These are phyloP conservation scores for Penicillium sp. DNA, from an alignment of 2,329 filamentous ascomycete genomes.

Conservation along the genomic window DNA sequence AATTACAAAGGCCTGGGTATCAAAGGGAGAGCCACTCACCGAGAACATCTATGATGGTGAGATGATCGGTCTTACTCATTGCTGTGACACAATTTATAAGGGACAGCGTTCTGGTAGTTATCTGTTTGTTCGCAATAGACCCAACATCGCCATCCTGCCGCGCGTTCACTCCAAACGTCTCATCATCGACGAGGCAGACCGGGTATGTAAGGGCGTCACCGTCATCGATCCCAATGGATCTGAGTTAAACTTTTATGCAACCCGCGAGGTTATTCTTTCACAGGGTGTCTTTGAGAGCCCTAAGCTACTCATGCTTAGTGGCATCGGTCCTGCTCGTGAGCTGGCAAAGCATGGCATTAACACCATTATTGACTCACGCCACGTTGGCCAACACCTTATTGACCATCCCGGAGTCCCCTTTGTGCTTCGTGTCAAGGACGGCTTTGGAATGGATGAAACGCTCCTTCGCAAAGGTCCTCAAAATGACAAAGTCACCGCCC, in stretches of 20 bases:
- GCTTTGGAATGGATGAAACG: constrained; percentile 33
- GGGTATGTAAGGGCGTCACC: constrained; percentile 42
- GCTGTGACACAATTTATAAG: constrained; percentile 54
- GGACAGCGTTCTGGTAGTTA: constrained; percentile 50
- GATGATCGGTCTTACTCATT: constrained; percentile 53
- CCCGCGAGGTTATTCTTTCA: constrained; percentile 43
- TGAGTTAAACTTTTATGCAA: constrained; percentile 24
- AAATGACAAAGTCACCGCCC: constrained; percentile 28
- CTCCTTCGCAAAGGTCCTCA: constrained; percentile 33
- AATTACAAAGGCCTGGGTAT: constrained; percentile 49
- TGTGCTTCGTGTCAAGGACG: constrained; percentile 41
- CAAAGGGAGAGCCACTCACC: constrained; percentile 47
- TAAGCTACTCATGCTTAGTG: constrained; percentile 32
- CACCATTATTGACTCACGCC: constrained; percentile 15
- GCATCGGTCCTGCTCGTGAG: constrained; percentile 28
- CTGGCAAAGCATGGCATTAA: constrained; percentile 18
- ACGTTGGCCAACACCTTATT: constrained; percentile 38
- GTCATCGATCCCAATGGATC: constrained; percentile 39
- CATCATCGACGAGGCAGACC: constrained; percentile 43
- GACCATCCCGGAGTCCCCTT: constrained; percentile 42
- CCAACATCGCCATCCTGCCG: constrained; percentile 51
- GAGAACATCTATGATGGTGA: constrained; percentile 53
- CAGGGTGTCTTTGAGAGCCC: constrained; percentile 43
- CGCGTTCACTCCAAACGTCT: constrained; percentile 49
- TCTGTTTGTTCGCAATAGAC: constrained; percentile 49